Evolutionary conservation across 306 rosid genomes (phyloP).

Genomic region (Erythrophleum fordii): DNA sequence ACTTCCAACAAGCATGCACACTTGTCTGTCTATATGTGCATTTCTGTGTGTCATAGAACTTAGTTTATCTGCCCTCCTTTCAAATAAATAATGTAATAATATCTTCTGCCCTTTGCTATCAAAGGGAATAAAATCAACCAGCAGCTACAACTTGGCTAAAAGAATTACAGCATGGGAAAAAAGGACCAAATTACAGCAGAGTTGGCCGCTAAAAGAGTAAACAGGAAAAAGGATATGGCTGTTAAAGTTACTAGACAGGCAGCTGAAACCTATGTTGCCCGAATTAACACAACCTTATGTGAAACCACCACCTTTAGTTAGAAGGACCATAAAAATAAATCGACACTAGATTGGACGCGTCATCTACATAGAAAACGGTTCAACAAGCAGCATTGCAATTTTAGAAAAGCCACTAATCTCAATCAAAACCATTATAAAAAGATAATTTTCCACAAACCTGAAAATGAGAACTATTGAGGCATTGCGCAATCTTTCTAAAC

Average conservation of each 20-base stretch:
- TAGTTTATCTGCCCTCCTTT: background rate
- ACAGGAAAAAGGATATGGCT: background rate
- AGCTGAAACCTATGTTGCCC: slow-evolving; percentile 3
- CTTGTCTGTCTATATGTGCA: background rate
- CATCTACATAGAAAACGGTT: slow-evolving; percentile 18
- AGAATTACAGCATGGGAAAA: background rate
- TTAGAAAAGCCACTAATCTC: slow-evolving; percentile 17
- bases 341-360: background rate
- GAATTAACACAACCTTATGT: background rate
- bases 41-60: background rate
- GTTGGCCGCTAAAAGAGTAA: background rate
- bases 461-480: slow-evolving; percentile 90
- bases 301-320: background rate
- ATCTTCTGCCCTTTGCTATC: background rate
- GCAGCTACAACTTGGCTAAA: slow-evolving; percentile 12
- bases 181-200: background rate
- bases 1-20: slow-evolving; percentile 1
- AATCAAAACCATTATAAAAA: slow-evolving; percentile 16
- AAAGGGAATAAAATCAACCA: background rate
- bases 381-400: slow-evolving; percentile 33
- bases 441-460: slow-evolving; percentile 65
- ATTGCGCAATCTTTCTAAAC: slow-evolving; percentile 86
- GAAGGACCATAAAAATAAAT: background rate
- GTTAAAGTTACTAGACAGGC: slow-evolving; percentile 29
- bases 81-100: background rate